phyloP scores from a whole-genome alignment of 495 filamentous ascomycete species.

The Trichoderma asperelloides region DNA sequence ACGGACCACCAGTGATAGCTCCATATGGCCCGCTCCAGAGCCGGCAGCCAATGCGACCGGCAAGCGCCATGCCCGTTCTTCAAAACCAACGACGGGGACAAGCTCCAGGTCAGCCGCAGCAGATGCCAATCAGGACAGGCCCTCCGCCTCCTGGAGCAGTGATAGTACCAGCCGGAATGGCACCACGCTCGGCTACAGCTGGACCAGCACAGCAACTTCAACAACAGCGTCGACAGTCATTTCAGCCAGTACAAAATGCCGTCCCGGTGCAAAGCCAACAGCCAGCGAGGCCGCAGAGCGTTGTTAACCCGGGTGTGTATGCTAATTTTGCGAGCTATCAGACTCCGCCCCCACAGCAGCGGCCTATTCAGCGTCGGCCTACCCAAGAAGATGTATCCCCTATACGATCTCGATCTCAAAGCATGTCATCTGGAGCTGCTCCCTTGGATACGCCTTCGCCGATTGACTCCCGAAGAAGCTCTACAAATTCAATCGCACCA shows the following conservation, averaged over 20 bases:
- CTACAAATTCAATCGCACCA: background rate
- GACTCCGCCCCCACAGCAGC: background rate
- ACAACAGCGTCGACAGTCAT: background rate
- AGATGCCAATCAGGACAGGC: background rate
- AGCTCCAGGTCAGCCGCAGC: background rate
- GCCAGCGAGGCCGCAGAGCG: background rate
- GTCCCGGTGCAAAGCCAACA: background rate
- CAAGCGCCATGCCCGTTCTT: slow-evolving; percentile 3
- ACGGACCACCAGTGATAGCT: background rate
- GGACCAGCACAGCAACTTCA: background rate
- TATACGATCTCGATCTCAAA: slow-evolving; percentile 1
- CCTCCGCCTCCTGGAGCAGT: background rate
- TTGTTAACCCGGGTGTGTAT: background rate
- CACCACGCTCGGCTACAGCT: background rate
- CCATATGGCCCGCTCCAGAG: background rate
- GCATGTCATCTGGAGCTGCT: background rate
- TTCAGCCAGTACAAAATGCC: background rate
- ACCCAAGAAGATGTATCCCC: background rate
- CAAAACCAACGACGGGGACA: background rate
- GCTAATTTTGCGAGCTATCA: slow-evolving; percentile 6
- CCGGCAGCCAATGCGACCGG: background rate
- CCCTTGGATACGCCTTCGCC: background rate
- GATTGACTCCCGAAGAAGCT: background rate
- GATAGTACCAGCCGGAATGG: background rate
- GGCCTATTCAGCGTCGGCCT: background rate